A percentile compares a stretch with the other conserved stretches of the same genome.
Evolutionary conservation across 768 basidiomycete species (phyloP).

Genomic region (Ephemerocybe angulata): DNA sequence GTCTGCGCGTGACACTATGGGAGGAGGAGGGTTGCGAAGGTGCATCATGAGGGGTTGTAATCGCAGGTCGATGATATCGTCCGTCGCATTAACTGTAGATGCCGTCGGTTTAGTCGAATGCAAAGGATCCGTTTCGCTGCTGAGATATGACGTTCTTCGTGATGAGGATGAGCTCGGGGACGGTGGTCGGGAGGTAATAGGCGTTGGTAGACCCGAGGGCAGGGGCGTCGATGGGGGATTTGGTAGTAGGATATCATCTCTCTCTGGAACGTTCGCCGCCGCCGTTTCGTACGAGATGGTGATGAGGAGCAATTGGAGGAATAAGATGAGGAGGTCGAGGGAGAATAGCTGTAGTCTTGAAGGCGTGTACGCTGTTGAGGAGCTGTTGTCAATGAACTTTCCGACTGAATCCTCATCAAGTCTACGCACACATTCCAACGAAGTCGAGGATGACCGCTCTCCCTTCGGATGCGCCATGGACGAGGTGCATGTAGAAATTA

Average conservation of each 20-base stretch:
- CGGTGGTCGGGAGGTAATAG: conserved; percentile 15
- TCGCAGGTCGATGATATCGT: conserved; percentile 63
- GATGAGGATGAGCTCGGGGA: conserved; percentile 20
- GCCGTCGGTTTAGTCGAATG: conserved; percentile 17
- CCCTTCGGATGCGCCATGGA: conserved; percentile 49
- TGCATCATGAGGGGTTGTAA: conserved; percentile 51
- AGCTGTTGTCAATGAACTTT: too few species aligned
- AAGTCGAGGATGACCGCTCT: conserved; percentile 72
- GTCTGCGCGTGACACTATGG: conserved; percentile 21
- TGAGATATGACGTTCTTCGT: conserved; percentile 14
- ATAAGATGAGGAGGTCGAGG: conserved; percentile 65
- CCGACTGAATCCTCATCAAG: too few species aligned
- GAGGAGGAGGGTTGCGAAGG: conserved; percentile 51
- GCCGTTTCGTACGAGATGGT: conserved; percentile 67
- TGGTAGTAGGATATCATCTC: conserved; percentile 38
- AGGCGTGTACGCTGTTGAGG: conserved; percentile 48
- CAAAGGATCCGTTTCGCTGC: conserved; percentile 14
- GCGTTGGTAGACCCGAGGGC: conserved; percentile 13
- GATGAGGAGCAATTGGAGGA: conserved; percentile 62
- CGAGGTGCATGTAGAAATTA: conserved; percentile 60
- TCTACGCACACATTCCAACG: conserved; percentile 66
- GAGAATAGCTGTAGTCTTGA: conserved; percentile 61
- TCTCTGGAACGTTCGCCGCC: conserved; percentile 34
- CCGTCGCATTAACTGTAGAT: conserved; percentile 22
- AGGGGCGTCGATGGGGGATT: conserved; percentile 16